Base-by-base conservation (phyloP, 768 basidiomycete genomes). In the Termitomyces sp. region DNA sequence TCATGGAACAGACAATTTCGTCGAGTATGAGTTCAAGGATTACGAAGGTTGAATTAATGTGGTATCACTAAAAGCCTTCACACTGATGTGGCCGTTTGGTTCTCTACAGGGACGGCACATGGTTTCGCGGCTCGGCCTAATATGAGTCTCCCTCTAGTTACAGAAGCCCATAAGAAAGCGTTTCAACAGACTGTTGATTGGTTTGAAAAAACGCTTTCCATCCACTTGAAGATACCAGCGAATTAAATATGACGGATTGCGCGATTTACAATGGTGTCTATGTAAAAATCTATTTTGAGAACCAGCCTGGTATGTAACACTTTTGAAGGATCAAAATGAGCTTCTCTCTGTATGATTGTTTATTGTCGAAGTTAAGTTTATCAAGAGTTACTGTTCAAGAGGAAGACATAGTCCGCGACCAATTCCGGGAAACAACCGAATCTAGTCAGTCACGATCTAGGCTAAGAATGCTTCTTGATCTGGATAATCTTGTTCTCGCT, bases 81-180 rank as follows among this genome's bases (percentile, higher is more conserved):
- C 35, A 22, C 24, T 28, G 30, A 38, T 11, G 21, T 43, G 17
- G 17, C 2, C 28, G 41, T 30, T 15, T 14, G 21, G 30, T 38
- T 49, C 24, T 55, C 21, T 51, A 24, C 26, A 65, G 65, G 65
- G 22, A 68, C 66, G 3, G 55, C 61, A 3, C 64, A 69, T 52
- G 63, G 65, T n/a, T 66, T 68, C 51, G 66, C 62, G 17, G 58
- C 62, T 8, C 59, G 66, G 14, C 66, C 65, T 12, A 62, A 66
- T 45, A 46, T 66, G 11, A 50, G 26, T 34, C 53, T 67, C 43
- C 60, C 66, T 17, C 60, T 64, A 53, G 58, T 66, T 40, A 60
- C 64, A 48, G 64, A 63, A 45, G 64, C 59, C 8, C 60, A 60
- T 46, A 64, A 65, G 54, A 58, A 63, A 41, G 65, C 65, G 1